Percentiles rank a stretch among this genome's conserved stretches.
These are phyloP conservation scores for Cystofilobasidium bisporidii DNA, from an alignment of 768 basidiomycete genomes.

Conservation along the genomic window DNA sequence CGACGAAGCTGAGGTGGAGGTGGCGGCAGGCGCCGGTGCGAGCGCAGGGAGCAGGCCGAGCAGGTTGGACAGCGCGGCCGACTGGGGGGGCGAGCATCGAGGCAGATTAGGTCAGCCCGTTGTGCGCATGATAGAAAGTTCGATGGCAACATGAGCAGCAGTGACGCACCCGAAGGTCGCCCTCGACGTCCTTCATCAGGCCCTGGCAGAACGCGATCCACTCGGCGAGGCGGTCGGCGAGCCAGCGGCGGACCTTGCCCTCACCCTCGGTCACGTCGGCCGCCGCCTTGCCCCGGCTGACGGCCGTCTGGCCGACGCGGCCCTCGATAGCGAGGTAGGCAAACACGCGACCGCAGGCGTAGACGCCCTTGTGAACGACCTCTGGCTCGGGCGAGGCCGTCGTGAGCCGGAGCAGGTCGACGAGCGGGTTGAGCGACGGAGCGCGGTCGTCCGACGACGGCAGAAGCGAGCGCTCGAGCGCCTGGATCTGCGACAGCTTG, in stretches of 20 bases:
- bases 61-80: constrained; percentile 19
- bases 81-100: constrained; percentile 7
- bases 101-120: background rate
- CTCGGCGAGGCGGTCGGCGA: constrained; percentile 61
- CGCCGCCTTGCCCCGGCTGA: constrained; percentile 33
- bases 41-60: constrained; percentile 22
- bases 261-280: constrained; percentile 47
- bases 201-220: constrained; percentile 62
- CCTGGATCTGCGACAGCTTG: constrained; percentile 4
- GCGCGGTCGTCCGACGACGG: background rate
- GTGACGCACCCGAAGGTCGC: constrained; percentile 57
- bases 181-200: constrained; percentile 67
- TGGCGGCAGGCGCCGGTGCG: background rate
- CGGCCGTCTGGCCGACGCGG: constrained; percentile 46
- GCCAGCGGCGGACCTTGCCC: constrained; percentile 55
- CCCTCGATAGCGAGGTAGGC: constrained; percentile 54
- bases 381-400: constrained; percentile 44
- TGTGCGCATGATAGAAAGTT: background rate
- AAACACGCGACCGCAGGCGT: constrained; percentile 72
- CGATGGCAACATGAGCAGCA: background rate
- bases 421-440: constrained; percentile 53
- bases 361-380: constrained; percentile 63
- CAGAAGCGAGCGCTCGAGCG: constrained; percentile 11
- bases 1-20: constrained; percentile 1
- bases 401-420: constrained; percentile 58